Base-by-base conservation (phyloP, 2,329 filamentous ascomycete genomes). In the Apiospora arundinis region DNA sequence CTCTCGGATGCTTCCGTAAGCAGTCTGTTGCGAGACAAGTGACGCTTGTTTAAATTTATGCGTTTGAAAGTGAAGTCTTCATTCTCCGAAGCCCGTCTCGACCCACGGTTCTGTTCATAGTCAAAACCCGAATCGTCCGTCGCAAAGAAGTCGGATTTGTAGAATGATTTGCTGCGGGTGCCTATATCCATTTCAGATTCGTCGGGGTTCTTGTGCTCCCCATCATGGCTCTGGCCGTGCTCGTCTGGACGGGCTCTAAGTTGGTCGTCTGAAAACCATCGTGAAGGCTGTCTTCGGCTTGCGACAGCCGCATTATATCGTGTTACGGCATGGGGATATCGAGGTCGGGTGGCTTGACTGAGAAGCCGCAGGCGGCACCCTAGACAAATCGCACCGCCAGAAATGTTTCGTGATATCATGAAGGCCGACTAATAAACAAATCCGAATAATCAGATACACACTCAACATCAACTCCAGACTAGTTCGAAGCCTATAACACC, bases 321-420 rank as follows among this genome's bases (percentile, higher is more conserved):
- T n/a, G 37, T 67, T 44, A 52, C 23, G 37, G 74, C 56, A 67
- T 72, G 70, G 70, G 25, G 70, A 44, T 52, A 45, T 25, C 70
- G 67, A 21, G 72, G 74, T 44, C 72, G 73, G 65, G 72, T 63
- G 56, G 69, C 73, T 70, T 75, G 75, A 40, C 74, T 73, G 63
- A 80, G 77, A 70, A 82, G 78, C 73, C 77, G 80, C 48, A 83
- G 75, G 66, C 76, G 82, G 74, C 82, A 84, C 77, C 80, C 76
- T 68, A 83, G 75, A 77, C 82, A 84, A 73, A 83, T 78, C 72
- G 81, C 79, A 76, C 81, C 76, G 72, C 78, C 73, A 42, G 77
- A 70, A 52, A 79, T 73, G 67, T 76, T 76, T 73, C 78, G 75
- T 68, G 80, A 70, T 73, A 83, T 78, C 82, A 84, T 83, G 70